phyloP scores from a whole-genome alignment of 345 rosid genomes.

The Corymbia maculata region DNA sequence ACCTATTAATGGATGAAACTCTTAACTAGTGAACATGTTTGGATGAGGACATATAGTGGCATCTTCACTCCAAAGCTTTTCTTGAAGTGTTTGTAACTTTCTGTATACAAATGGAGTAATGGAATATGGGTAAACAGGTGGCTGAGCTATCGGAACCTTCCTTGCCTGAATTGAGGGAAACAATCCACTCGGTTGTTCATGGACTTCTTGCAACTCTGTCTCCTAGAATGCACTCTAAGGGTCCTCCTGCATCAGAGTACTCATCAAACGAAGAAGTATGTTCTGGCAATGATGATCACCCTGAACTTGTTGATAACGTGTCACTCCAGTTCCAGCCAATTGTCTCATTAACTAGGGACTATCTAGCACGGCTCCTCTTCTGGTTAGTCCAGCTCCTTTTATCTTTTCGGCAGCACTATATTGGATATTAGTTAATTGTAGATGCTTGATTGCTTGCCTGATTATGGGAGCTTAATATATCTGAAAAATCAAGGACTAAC shows the following conservation, averaged over 20 bases:
- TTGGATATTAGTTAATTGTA: not conserved
- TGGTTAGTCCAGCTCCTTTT: constrained; percentile 38
- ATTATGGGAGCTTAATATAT: not conserved
- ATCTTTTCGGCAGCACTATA: not conserved
- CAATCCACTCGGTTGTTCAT: constrained; percentile 72
- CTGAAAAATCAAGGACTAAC: not conserved
- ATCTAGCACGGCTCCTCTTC: constrained; percentile 91
- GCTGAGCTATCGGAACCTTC: constrained; percentile 95
- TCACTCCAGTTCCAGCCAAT: constrained; percentile 83
- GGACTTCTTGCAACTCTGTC: constrained; percentile 96
- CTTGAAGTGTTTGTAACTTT: not conserved
- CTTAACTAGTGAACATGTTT: not conserved
- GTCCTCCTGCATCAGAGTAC: constrained; percentile 47
- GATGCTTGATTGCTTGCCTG: not conserved
- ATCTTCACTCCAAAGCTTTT: not conserved
- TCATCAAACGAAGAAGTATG: constrained; percentile 33
- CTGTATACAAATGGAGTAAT: not conserved
- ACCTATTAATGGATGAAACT: not conserved
- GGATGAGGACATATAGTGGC: not conserved
- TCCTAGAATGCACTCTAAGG: constrained; percentile 76
- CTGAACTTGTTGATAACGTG: constrained; percentile 76
- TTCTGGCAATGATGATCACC: constrained; percentile 47
- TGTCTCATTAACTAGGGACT: constrained; percentile 73
- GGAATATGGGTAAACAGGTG: constrained; percentile 35
- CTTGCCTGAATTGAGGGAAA: constrained; percentile 60